These are phyloP conservation scores for Backusella luteola DNA, from an alignment of 192 early-diverging fungal genomes.

Conservation along the genomic window DNA sequence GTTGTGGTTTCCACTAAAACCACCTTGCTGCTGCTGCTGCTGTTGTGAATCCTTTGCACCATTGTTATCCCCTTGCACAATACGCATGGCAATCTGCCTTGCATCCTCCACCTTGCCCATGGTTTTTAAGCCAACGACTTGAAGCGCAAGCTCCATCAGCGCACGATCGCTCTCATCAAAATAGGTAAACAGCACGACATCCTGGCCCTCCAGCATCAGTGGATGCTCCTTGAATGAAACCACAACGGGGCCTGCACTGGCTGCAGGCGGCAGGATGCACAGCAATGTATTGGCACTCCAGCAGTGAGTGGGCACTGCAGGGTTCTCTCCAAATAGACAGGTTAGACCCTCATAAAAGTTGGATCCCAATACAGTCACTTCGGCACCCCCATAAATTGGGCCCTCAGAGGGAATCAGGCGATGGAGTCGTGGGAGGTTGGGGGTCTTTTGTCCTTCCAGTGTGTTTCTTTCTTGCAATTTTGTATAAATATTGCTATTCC, in stretches of 20 bases:
- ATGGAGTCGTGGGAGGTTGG: constrained; percentile 26
- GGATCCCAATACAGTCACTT: constrained; percentile 70
- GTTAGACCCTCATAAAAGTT: constrained; percentile 72
- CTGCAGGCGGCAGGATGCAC: constrained; percentile 72
- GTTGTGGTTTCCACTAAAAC: background rate
- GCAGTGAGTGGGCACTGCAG: constrained; percentile 64
- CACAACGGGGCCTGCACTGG: constrained; percentile 61
- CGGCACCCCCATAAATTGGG: constrained; percentile 74
- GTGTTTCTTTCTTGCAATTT: constrained; percentile 11
- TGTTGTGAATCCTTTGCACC: background rate
- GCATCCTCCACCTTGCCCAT: constrained; percentile 67
- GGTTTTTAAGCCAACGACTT: constrained; percentile 72
- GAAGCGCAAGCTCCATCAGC: constrained; percentile 78
- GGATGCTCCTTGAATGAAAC: constrained; percentile 43
- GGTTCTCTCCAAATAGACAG: constrained; percentile 70
- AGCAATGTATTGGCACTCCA: constrained; percentile 71
- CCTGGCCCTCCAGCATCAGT: constrained; percentile 33
- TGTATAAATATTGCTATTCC: constrained; percentile 13
- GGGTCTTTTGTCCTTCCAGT: constrained; percentile 8
- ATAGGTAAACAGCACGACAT: constrained; percentile 48
- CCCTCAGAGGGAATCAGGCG: constrained; percentile 76
- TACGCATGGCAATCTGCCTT: constrained; percentile 60
- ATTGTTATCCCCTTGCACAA: constrained; percentile 41
- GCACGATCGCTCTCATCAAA: constrained; percentile 73
- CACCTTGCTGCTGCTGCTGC: background rate